Base-by-base conservation (phyloP, 192 early-diverging fungal species). In the Phlyctochytrium arcticum region DNA sequence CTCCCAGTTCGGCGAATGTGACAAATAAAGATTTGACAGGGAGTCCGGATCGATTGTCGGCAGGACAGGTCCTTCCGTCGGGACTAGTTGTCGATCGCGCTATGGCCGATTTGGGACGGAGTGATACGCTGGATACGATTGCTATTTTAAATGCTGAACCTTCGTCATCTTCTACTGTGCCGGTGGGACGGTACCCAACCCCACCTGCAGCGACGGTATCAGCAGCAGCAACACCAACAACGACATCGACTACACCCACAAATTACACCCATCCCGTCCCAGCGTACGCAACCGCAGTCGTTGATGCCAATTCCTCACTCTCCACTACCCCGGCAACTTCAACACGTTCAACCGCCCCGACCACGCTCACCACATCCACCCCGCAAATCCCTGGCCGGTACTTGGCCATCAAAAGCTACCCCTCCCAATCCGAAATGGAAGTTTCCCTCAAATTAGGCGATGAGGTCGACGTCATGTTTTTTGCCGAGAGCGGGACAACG, bases 391-490 rank as follows among this genome's bases (percentile, higher is more conserved):
- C 62, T 7, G 62, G 62, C 6, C 42, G 47, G 6, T 64, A 64
- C 26, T 10, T 64, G 19, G 62, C 50, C 37, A 54, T 64, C 5
- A 54, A 54, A 24, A 54, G 26, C 49, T 54, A 55, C 23, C 30
- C 27, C 23, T 47, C 62, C 5, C 19, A 47, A 50, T 53, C 4
- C 30, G 62, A 64, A 27, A 19, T 64, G 7, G 62, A 64, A 53
- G 30, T 39, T 36, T 64, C 62, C n/a, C 26, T 64, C 1, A 64
- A 64, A 27, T 31, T 64, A 19, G 62, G 62, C 23, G 62, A 64
- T 35, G 62, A 64, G 62, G 49, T 64, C 30, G 62, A 64, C 17
- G 62, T 64, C 35, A 54, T 37, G 21, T 64, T 31, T 27, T 50
- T 54, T 24, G 49, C 23, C 1, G 62, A 51, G 8, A 35, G 53